Evolutionary conservation across 129 eudicot genomes (phyloP).

Genomic region (Flaveria trinervia): DNA sequence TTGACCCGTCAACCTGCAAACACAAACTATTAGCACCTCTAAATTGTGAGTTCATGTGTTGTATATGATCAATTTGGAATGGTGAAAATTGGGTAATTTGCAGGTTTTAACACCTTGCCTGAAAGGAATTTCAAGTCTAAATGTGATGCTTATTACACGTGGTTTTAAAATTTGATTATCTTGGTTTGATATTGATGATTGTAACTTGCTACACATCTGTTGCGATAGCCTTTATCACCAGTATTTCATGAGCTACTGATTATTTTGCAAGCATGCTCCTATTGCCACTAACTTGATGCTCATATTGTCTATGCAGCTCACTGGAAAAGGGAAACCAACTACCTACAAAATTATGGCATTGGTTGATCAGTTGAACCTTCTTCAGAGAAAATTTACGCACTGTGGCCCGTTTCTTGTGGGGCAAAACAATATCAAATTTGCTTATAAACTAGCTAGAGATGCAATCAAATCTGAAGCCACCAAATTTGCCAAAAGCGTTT

Average conservation of each 20-base stretch:
- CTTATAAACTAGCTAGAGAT: conserved; percentile 60
- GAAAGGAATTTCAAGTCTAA: not conserved
- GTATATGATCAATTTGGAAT: not conserved
- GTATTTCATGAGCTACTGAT: not conserved
- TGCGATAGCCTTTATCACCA: too few species aligned
- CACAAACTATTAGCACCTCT: not conserved
- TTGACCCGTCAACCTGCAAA: not conserved
- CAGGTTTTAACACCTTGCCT: not conserved
- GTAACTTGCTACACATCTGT: not conserved
- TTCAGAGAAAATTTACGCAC: conserved; percentile 41
- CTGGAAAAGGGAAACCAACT: conserved; percentile 41
- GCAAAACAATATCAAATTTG: conserved; percentile 44
- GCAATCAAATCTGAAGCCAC: conserved; percentile 24
- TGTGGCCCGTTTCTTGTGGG: conserved; percentile 38
- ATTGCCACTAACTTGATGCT: not conserved
- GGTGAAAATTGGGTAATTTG: too few species aligned
- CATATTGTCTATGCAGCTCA: conserved; percentile 46
- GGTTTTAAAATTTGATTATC: not conserved
- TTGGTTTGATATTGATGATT: not conserved
- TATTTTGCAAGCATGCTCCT: not conserved
- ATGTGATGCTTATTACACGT: not conserved
- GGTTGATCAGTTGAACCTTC: conserved; percentile 40
- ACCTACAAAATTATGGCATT: conserved; percentile 28
- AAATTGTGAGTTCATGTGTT: not conserved
- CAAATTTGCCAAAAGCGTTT: conserved; percentile 14